Evolutionary conservation across 768 basidiomycete species (phyloP).

Genomic region (Podaxis sp.): DNA sequence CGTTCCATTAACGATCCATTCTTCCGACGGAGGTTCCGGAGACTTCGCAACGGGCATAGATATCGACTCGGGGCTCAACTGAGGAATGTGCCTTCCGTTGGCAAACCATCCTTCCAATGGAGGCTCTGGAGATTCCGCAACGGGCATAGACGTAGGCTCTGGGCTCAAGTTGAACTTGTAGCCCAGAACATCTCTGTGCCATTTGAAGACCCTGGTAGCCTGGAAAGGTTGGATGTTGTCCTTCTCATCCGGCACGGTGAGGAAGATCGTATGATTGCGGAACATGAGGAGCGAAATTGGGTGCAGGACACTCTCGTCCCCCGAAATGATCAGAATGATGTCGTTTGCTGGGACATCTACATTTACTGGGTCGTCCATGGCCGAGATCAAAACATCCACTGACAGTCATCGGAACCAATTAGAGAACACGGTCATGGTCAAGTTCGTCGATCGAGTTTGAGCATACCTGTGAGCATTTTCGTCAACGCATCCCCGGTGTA

Average conservation of each 20-base stretch:
- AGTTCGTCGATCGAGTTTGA: neutral
- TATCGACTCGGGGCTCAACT: neutral
- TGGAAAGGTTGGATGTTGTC: neutral
- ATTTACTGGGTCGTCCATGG: constrained; percentile 1
- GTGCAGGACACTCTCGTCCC: neutral
- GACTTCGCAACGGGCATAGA: no score
- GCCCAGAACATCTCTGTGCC: constrained; percentile 11
- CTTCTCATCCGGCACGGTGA: neutral
- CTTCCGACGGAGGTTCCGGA: neutral
- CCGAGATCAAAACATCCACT: constrained; percentile 9
- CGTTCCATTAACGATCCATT: neutral
- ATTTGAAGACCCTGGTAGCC: constrained; percentile 11
- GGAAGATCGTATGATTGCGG: neutral
- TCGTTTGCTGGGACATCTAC: neutral
- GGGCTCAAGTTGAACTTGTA: neutral
- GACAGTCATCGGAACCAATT: neutral
- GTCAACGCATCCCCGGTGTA: neutral
- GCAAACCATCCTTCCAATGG: neutral
- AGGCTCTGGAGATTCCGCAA: neutral
- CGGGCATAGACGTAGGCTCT: neutral
- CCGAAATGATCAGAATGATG: constrained; percentile 3
- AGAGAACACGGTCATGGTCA: neutral
- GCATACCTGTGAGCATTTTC: constrained; percentile 3
- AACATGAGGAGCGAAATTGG: constrained; percentile 6
- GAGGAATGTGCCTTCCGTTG: neutral